phyloP scores from a whole-genome alignment of 495 filamentous ascomycete species.

The Penicillium soppii region DNA sequence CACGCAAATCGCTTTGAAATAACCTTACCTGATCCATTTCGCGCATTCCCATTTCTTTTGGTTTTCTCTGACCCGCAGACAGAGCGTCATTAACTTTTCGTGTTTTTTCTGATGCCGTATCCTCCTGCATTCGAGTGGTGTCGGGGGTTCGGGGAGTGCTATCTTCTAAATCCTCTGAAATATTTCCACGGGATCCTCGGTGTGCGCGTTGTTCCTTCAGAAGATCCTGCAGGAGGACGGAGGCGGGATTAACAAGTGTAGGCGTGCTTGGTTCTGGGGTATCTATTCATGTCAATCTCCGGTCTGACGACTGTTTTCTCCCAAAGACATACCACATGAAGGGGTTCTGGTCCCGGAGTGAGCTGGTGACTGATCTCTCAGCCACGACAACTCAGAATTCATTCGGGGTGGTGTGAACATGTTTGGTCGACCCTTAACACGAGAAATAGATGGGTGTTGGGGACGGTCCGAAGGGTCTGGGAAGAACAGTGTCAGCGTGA shows the following conservation, averaged over 20 bases:
- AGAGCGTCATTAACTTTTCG: constrained; percentile 28
- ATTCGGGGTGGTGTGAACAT: constrained; percentile 40
- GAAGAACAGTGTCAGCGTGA: constrained; percentile 6
- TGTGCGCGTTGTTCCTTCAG: constrained; percentile 49
- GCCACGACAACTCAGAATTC: constrained; percentile 35
- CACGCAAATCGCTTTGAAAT: too few relatives aligned
- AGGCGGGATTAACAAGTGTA: constrained; percentile 44
- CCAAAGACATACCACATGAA: constrained; percentile 18
- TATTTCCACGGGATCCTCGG: constrained; percentile 30
- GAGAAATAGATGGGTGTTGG: constrained; percentile 35
- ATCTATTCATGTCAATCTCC: too few relatives aligned
- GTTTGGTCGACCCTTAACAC: constrained; percentile 35
- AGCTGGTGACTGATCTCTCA: constrained; percentile 33
- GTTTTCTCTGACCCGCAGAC: constrained; percentile 25
- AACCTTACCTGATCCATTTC: constrained; percentile 50
- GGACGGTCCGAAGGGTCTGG: constrained; percentile 27
- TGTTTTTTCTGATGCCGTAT: constrained; percentile 38
- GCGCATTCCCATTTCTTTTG: constrained; percentile 50
- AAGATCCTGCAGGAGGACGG: constrained; percentile 45
- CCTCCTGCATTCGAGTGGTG: constrained; percentile 29
- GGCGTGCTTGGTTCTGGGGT: constrained; percentile 29
- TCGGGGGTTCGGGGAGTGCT: constrained; percentile 31
- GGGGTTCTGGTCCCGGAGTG: constrained; percentile 23
- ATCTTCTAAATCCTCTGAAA: constrained; percentile 25
- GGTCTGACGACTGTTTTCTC: too few relatives aligned